Conservation (phyloP, 1,284 basidiomycete genomes). For the Rhizoctonia solani region DNA sequence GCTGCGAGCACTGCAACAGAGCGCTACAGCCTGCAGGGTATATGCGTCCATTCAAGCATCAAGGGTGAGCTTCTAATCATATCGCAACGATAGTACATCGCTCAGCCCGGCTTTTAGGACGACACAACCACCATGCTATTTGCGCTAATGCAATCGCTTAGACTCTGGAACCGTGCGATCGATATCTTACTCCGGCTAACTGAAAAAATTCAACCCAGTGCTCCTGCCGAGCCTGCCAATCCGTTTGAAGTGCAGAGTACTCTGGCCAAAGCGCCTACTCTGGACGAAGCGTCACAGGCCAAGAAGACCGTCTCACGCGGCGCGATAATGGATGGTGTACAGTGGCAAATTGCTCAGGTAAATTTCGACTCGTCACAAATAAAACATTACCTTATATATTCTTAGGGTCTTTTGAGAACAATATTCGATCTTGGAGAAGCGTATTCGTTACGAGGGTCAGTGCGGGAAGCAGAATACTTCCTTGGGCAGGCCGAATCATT, state of each 20-base stretch:
- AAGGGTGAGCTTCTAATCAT: constrained; percentile 53
- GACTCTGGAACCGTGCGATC: constrained; percentile 78
- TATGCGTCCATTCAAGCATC: constrained; percentile 70
- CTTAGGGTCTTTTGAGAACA: constrained; percentile 60
- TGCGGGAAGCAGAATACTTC: constrained; percentile 82
- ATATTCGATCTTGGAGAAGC: constrained; percentile 65
- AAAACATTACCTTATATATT: neutral
- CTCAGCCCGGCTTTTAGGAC: constrained; percentile 54
- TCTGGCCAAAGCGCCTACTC: constrained; percentile 37
- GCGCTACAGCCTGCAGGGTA: constrained; percentile 69
- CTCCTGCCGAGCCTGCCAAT: constrained; percentile 52
- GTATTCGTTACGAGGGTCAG: constrained; percentile 73
- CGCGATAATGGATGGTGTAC: constrained; percentile 58
- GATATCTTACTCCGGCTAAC: constrained; percentile 68
- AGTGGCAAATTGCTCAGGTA: constrained; percentile 73
- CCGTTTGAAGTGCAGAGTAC: constrained; percentile 60
- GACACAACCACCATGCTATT: constrained; percentile 64
- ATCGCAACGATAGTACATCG: neutral
- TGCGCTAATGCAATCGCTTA: constrained; percentile 69
- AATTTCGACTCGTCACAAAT: constrained; percentile 12
- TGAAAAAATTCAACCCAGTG: constrained; percentile 40
- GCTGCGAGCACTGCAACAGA: constrained; percentile 63
- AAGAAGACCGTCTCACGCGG: constrained; percentile 33
- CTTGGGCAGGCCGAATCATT: constrained; percentile 71
- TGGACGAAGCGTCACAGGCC: neutral